These are phyloP conservation scores for Musa beccarii DNA, from an alignment of 176 grass and related monocot genomes.

Conservation along the genomic window DNA sequence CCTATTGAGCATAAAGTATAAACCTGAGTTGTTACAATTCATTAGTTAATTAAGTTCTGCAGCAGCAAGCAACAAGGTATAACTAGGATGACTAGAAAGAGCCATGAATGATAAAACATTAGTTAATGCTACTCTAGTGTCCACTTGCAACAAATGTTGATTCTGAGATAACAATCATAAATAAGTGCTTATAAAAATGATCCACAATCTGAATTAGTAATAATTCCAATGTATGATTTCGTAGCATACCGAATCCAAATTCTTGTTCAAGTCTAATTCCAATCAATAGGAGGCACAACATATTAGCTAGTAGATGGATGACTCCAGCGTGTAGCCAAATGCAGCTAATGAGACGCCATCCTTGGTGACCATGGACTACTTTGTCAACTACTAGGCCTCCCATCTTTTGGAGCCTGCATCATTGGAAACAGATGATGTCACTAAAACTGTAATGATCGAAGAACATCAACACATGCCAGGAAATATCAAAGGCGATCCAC, in stretches of 20 bases:
- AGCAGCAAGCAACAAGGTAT: too few relatives aligned
- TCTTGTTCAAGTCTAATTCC: conserved; percentile 88
- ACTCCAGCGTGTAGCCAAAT: conserved; percentile 97
- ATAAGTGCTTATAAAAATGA: not conserved
- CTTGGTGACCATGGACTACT: conserved; percentile 57
- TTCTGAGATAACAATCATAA: not conserved
- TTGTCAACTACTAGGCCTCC: conserved; percentile 60
- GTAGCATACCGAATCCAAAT: conserved; percentile 78
- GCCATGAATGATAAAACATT: too few relatives aligned
- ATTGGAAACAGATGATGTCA: conserved; percentile 5
- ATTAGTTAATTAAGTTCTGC: too few relatives aligned
- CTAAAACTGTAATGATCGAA: not conserved
- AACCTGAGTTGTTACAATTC: too few relatives aligned
- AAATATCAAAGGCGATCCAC: not conserved
- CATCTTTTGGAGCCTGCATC: conserved; percentile 65
- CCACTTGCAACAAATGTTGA: not conserved
- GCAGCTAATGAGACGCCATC: conserved; percentile 81
- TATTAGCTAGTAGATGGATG: conserved; percentile 79
- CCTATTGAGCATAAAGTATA: not conserved
- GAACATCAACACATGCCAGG: too few relatives aligned
- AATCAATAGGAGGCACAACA: conserved; percentile 79
- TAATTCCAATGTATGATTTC: not conserved
- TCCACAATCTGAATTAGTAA: not conserved
- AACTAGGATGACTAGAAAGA: too few relatives aligned
- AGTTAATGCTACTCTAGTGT: too few relatives aligned